Conservation (phyloP, 352 stramenopile genomes). For the Phytophthora podocarpi region DNA sequence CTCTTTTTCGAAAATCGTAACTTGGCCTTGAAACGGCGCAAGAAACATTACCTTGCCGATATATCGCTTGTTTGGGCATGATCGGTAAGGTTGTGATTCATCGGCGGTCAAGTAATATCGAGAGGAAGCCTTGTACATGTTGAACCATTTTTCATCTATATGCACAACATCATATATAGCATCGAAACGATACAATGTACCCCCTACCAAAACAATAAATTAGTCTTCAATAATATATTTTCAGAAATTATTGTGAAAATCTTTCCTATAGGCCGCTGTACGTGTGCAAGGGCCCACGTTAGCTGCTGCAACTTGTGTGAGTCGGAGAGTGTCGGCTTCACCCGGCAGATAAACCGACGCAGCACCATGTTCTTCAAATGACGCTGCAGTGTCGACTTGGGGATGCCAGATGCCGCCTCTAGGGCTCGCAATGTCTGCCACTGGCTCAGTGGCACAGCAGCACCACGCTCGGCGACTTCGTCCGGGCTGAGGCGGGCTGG, state of each 20-base stretch:
- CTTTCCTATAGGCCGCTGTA: slow-evolving; percentile 1
- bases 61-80: slow-evolving; percentile 3
- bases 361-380: background rate
- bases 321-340: background rate
- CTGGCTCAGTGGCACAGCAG: background rate
- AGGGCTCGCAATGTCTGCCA: background rate
- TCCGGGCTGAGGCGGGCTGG: background rate
- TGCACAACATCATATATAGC: slow-evolving; percentile 18
- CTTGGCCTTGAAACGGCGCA: slow-evolving; percentile 12
- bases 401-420: background rate
- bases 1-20: slow-evolving; percentile 12
- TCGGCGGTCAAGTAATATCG: slow-evolving; percentile 4
- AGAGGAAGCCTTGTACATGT: slow-evolving; percentile 7
- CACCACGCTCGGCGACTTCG: background rate
- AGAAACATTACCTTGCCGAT: slow-evolving; percentile 27
- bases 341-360: too few species aligned
- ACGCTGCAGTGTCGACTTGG: background rate
- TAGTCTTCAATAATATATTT: too few species aligned
- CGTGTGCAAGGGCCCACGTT: slow-evolving; percentile 1
- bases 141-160: slow-evolving; percentile 29
- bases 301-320: background rate
- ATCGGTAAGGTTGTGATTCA: slow-evolving; percentile 8
- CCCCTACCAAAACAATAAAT: slow-evolving; percentile 8
- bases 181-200: background rate
- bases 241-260: slow-evolving; percentile 4